These are phyloP conservation scores for Brettanomyces sp. DNA, from an alignment of 805 yeast genomes.

Conservation along the genomic window DNA sequence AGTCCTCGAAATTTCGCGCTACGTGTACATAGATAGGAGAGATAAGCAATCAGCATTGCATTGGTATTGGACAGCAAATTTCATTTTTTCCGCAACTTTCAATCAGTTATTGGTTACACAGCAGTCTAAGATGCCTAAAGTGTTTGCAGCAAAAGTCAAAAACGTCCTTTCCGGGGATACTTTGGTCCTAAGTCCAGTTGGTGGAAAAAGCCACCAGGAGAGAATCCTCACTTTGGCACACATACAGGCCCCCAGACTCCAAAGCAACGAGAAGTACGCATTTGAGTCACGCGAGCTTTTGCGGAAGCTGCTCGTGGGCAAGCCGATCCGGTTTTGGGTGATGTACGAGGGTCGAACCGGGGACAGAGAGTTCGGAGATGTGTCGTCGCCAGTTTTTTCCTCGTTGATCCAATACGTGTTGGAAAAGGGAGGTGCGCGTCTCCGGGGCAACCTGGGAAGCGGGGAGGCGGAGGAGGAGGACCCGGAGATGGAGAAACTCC, in stretches of 20 bases:
- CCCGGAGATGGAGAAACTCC: slow-evolving; percentile 28
- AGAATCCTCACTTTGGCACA: slow-evolving; percentile 55
- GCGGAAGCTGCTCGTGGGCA: slow-evolving; percentile 55
- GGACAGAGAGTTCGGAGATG: slow-evolving; percentile 65
- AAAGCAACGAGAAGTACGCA: slow-evolving; percentile 36
- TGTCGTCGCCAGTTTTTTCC: slow-evolving; percentile 51
- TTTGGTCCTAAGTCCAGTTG: slow-evolving; percentile 46
- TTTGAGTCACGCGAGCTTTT: slow-evolving; percentile 54
- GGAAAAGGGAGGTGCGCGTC: slow-evolving; percentile 50
- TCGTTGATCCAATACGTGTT: slow-evolving; percentile 51
- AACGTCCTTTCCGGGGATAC: slow-evolving; percentile 67
- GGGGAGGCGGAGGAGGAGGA: slow-evolving; percentile 30
- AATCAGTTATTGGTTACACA: neutral
- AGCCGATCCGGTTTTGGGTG: slow-evolving; percentile 50
- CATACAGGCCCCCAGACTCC: slow-evolving; percentile 47
- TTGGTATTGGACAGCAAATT: neutral
- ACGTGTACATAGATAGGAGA: no score
- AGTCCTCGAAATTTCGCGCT: no score
- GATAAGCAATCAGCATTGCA: no score
- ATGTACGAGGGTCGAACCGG: slow-evolving; percentile 38
- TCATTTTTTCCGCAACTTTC: neutral
- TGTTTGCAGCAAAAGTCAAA: slow-evolving; percentile 54
- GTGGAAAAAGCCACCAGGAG: slow-evolving; percentile 44
- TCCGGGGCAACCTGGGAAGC: slow-evolving; percentile 40
- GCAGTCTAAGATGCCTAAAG: slow-evolving; percentile 18